Conservation (phyloP, 2,329 filamentous ascomycete species). For the Fusarium tricinctum region DNA sequence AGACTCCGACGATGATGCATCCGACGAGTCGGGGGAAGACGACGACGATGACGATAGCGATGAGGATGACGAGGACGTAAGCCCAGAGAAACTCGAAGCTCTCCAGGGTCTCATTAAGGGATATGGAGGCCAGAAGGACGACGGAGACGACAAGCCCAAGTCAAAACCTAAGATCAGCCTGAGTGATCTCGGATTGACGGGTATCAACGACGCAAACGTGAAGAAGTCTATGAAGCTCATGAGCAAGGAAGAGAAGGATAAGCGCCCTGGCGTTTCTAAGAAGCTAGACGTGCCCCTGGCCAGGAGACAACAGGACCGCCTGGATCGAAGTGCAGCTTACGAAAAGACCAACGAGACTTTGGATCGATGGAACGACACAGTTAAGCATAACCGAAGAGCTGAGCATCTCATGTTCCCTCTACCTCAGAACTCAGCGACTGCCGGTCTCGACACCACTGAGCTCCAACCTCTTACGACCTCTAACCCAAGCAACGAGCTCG, state of each 20-base stretch:
- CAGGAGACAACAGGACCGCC: conserved; percentile 85
- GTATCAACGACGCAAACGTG: conserved; percentile 79
- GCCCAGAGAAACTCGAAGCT: conserved; percentile 72
- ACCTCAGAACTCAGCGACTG: conserved; percentile 75
- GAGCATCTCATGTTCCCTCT: conserved; percentile 93
- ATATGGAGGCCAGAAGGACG: conserved; percentile 74
- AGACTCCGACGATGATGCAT: conserved; percentile 59
- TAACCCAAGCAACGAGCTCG: conserved; percentile 82
- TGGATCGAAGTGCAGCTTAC: conserved; percentile 86
- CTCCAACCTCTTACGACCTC: conserved; percentile 74
- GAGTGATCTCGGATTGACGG: conserved; percentile 78
- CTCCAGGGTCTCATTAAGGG: conserved; percentile 78
- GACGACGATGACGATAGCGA: conserved; percentile 65
- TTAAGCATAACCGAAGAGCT: conserved; percentile 91
- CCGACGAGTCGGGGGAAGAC: conserved; percentile 59
- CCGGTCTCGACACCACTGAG: conserved; percentile 72
- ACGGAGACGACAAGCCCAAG: conserved; percentile 61
- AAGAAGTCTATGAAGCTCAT: conserved; percentile 85
- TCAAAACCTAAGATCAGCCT: conserved; percentile 78
- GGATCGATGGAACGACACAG: conserved; percentile 92
- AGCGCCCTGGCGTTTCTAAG: conserved; percentile 62
- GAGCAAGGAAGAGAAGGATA: conserved; percentile 71
- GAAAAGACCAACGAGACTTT: conserved; percentile 93
- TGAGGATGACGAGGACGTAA: conserved; percentile 59
- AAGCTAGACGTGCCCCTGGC: conserved; percentile 87